Percentiles rank a stretch among this genome's conserved stretches.
These are phyloP conservation scores for Pisolithus sp. DNA, from an alignment of 768 basidiomycete genomes.

Conservation along the genomic window DNA sequence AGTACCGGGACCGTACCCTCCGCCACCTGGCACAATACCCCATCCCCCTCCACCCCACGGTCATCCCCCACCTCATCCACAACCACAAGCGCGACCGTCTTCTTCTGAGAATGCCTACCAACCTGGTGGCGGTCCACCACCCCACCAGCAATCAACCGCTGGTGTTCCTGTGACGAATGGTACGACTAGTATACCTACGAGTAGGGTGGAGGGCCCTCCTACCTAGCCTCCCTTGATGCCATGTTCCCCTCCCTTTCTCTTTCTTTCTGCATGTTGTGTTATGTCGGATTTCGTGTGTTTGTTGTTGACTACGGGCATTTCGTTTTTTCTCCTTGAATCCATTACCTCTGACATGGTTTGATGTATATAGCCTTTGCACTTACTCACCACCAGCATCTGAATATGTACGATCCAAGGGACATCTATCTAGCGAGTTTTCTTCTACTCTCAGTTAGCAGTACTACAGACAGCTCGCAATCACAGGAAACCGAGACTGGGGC, in stretches of 20 bases:
- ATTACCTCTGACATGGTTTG: slow-evolving; percentile 13
- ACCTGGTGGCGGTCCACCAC: slow-evolving; percentile 31
- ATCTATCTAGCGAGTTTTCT: neutral
- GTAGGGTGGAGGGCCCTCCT: slow-evolving; percentile 39
- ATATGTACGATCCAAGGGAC: neutral
- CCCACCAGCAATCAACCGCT: slow-evolving; percentile 18
- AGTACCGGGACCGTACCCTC: slow-evolving; percentile 38
- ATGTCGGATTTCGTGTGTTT: slow-evolving; percentile 12
- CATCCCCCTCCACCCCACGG: slow-evolving; percentile 31
- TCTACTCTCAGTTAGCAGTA: neutral
- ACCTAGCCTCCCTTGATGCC: slow-evolving; percentile 17
- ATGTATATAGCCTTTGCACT: slow-evolving; percentile 25
- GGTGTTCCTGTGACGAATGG: slow-evolving; percentile 37
- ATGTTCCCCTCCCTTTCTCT: neutral
- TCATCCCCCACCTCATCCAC: slow-evolving; percentile 29
- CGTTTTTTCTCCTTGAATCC: slow-evolving; percentile 20
- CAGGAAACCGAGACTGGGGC: no score
- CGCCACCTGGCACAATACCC: slow-evolving; percentile 40
- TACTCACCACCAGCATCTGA: slow-evolving; percentile 2
- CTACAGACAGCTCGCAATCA: no score
- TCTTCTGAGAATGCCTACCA: slow-evolving; percentile 58
- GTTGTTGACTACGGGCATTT: slow-evolving; percentile 17
- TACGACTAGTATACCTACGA: slow-evolving; percentile 29
- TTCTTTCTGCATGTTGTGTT: slow-evolving; percentile 5
- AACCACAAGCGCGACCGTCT: slow-evolving; percentile 47